Base-by-base conservation (phyloP, 2,329 filamentous ascomycete genomes). In the Exophiala spinifera region DNA sequence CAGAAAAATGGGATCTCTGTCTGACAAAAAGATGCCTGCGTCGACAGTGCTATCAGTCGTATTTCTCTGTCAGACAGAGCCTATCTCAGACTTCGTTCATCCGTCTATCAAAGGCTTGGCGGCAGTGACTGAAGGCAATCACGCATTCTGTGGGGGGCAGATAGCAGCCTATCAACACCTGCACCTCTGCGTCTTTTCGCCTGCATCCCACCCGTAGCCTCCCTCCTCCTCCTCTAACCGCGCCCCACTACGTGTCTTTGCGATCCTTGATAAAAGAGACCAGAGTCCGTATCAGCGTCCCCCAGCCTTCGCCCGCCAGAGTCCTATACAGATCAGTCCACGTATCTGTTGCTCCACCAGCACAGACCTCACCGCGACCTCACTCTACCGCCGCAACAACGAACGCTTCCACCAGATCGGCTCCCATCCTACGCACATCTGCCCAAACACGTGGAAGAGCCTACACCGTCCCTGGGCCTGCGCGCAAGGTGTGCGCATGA, bases 181-280 rank as follows among this genome's bases (percentile, higher is more conserved):
- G n/a, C 6, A n/a, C 4, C 34, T 25, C 42, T n/a, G 8, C 21
- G 37, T 28, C 25, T 21, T 36, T 44, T 25, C 7, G 28, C 39
- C n/a, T 45, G 23, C 33, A 34, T 51, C 49, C 49, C 34, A 37
- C 17, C 34, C 34, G 6, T 15, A 37, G 15, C 34, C 28, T 45
- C 44, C 52, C 33, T 37, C 34, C 28, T 45, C 44, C 52, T 39
- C 34, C 19, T 49, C 23, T 40, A 44, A 48, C 49, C 43, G 36
- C 19, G 42, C 23, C 42, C 42, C 50, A 45, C 51, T 45, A 45
- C 33, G 15, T 34, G 17, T 19, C 34, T 14, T 15, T 39, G 40
- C 49, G 49, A 31, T 53, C 54, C 46, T 52, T 53, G 56, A 58
- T 58, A 58, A 58, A 58, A 49, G n/a, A n/a, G n/a, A n/a, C n/a